Base-by-base conservation (phyloP, 306 rosid species). In the Citrullus colocynthis region DNA sequence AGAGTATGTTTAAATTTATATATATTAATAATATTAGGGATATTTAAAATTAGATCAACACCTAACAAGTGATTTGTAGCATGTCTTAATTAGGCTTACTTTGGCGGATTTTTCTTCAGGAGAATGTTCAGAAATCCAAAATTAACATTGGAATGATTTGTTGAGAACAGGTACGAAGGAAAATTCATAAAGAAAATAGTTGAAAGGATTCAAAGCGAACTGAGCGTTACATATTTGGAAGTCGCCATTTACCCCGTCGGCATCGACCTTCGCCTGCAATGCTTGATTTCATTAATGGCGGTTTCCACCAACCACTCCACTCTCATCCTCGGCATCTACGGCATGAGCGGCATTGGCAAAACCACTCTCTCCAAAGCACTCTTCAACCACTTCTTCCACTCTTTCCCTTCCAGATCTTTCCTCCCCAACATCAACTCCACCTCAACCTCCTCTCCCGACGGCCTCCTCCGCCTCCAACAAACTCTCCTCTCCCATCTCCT, bases 281-380 rank as follows among this genome's bases (percentile, higher is more conserved):
- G 39, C 3, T 12, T 79, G 51, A 16, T 41, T 24, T 54, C 77
- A 20, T 28, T 37, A 9, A 51, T 69, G 20, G n/a, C 11, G 2
- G 21, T 79, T 41, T 75, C 28, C 6, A n/a, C 13, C 8, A 52
- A 79, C 24, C 21, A 56, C 17, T 9, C 24, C 14, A 28, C 71
- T 67, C 77, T 44, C 6, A 1, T 79, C 24, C 20, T 79, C 9
- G 81, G 81, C 41, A 69, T 79, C 28, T 79, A 51, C 3, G 81
- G 81, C 20, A 79, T 79, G 77, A 30, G 66, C 58, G 77, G 81
- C 36, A 69, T 58, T 30, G 63, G 63, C 34, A 58, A 58, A 58
- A 58, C 63, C 63, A 58, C 63, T 58, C 63, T 58, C 81, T 58
- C 41, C 67, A 79, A 79, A 56, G 81, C 81, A 21, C 57, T 69